Evolutionary conservation across 306 rosid species (phyloP).

Genomic region (Quercus rubra): DNA sequence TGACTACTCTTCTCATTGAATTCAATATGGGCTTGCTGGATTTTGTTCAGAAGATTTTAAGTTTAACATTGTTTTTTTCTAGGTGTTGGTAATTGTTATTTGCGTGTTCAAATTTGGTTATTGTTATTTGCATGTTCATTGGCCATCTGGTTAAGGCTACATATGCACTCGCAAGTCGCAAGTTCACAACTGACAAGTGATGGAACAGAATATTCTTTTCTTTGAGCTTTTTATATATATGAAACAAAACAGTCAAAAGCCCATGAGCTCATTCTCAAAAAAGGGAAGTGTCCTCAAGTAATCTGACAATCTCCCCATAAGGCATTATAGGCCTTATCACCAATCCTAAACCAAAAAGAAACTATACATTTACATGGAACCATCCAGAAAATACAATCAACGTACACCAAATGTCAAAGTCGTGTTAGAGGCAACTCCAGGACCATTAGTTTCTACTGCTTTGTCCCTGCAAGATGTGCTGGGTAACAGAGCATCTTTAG

Average conservation of each 20-base stretch:
- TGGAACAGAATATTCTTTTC: neutral
- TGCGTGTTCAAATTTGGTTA: neutral
- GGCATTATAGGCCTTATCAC: neutral
- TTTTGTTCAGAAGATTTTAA: neutral
- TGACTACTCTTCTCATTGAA: conserved; percentile 14
- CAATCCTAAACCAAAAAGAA: neutral
- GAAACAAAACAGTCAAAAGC: neutral
- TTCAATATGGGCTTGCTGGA: conserved; percentile 16
- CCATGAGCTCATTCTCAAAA: neutral
- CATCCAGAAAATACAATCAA: conserved; percentile 29
- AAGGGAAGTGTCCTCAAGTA: neutral
- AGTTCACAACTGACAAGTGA: too few species aligned
- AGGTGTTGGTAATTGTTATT: neutral
- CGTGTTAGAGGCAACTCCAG: conserved; percentile 30
- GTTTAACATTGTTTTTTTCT: neutral
- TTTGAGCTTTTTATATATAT: neutral
- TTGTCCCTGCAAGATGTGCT: conserved; percentile 37
- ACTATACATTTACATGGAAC: conserved; percentile 26
- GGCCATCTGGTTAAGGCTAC: too few species aligned
- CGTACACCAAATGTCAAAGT: conserved; percentile 40
- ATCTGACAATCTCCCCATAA: neutral
- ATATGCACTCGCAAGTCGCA: neutral
- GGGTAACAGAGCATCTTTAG: neutral
- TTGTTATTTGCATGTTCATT: too few species aligned
- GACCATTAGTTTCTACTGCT: conserved; percentile 19